Evolutionary conservation across 2,329 filamentous ascomycete species (phyloP), one percentile per base, ranked within the genome.

Genomic region (Neoscytalidium dimidiatum): DNA sequence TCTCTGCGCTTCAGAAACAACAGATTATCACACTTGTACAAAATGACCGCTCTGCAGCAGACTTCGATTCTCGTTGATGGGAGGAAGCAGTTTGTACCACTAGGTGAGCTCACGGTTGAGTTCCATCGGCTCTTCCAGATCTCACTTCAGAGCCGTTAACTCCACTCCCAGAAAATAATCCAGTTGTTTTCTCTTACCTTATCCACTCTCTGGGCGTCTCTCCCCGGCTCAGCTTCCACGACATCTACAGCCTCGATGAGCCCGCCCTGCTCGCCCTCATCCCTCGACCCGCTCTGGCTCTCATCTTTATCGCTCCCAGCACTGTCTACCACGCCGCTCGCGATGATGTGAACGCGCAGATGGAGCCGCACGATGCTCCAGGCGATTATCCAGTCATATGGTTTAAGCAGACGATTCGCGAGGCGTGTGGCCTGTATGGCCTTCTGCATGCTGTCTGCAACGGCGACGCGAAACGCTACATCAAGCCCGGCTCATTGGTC

Each of bases 341-440:
- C 33, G 77, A 85, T 65, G 82, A 86, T 48, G 94, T 97, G 81
- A 94, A 97, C 79, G 81, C 81, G 58, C 75, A 84, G 23, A 81
- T 82, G 46, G 69, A 80, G 2, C 86, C 88, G 43, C 97, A 97
- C 80, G 75, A 77, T 0, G 90, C 90, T 48, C 83, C 82, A 19
- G 93, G 93, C 1, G 79, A 72, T 0, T 92, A 97, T 74, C 89
- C 92, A 4, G 92, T 97, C 0, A 73, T 96, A 7, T 99, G 94
- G 95, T 98, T 94, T 84, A 91, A 88, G 71, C 94, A 98, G 81
- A 98, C 94, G 0, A 97, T 98, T 71, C 86, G 91, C 67, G 96
- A 98, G 75, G 92, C 94, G 0, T 98, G 94, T 77, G 94, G 94
- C 0, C 81, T 97, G 49, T 97, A 97, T 82, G 95, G 91, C 0